Conservation (phyloP, 129 eudicot genomes). For the Rutidosis leptorrhynchoides region DNA sequence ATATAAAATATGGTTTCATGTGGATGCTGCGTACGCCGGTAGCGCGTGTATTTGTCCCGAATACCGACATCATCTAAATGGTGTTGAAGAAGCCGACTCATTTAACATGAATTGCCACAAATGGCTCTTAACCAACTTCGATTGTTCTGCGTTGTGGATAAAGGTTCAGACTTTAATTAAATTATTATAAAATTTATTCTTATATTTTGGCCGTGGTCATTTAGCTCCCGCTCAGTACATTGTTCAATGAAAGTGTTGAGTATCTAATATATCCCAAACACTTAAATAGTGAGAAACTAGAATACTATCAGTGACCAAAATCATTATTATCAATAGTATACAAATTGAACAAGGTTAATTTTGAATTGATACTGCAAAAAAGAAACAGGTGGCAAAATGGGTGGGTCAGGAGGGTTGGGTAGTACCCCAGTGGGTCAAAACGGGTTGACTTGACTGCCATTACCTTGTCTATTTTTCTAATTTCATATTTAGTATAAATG, state of each 20-base stretch:
- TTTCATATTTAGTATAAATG: background rate
- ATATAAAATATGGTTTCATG: conserved; percentile 78
- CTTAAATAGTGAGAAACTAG: background rate
- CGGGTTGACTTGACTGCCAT: background rate
- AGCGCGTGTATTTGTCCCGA: conserved; percentile 97
- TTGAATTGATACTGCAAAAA: background rate
- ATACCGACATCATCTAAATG: conserved; percentile 72
- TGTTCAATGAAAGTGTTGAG: background rate
- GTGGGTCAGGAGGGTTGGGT: background rate
- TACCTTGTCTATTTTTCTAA: background rate
- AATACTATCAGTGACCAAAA: background rate
- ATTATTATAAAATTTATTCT: background rate
- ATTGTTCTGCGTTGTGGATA: conserved; percentile 94
- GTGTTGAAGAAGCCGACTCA: conserved; percentile 91
- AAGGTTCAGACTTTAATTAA: conserved; percentile 45
- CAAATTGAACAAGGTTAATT: background rate
- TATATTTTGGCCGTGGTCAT: background rate
- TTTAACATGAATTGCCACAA: conserved; percentile 96
- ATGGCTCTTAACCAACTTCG: conserved; percentile 93
- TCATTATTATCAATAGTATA: background rate
- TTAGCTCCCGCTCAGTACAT: background rate
- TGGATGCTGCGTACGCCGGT: conserved; percentile 99
- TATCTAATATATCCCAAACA: background rate
- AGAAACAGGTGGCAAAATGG: background rate
- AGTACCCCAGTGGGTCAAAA: background rate